Evolutionary conservation across 352 stramenopile species (phyloP).

Genomic region (Phytophthora ramorum): DNA sequence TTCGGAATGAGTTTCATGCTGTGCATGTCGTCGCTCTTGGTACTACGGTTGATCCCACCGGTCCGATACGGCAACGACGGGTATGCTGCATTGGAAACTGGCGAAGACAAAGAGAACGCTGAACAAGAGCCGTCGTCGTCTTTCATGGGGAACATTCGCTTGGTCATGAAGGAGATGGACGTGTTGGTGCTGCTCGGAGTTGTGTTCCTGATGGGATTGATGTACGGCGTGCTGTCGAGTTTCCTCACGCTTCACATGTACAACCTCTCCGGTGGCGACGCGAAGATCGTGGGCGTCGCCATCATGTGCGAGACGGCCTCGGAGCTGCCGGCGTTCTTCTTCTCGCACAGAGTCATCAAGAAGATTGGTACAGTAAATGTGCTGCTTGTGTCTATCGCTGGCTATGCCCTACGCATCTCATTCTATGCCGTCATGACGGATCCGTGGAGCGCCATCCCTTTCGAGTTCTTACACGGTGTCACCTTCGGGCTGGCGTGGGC

Average conservation of each 20-base stretch:
- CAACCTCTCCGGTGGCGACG: slow-evolving; percentile 4
- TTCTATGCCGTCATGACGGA: slow-evolving; percentile 14
- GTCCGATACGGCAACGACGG: slow-evolving; percentile 9
- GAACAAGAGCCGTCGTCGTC: slow-evolving; percentile 22
- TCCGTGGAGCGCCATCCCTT: slow-evolving; percentile 72
- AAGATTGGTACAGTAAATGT: not conserved
- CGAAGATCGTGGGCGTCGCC: not conserved
- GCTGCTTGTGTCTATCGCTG: not conserved
- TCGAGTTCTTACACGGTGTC: slow-evolving; percentile 75
- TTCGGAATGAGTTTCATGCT: slow-evolving; percentile 60
- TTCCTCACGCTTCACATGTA: slow-evolving; percentile 2
- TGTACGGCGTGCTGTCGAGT: not conserved
- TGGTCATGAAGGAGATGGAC: slow-evolving; percentile 44
- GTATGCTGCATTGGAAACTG: slow-evolving; percentile 8
- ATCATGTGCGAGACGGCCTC: not conserved
- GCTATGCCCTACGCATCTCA: not conserved
- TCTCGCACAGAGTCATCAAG: slow-evolving; percentile 4
- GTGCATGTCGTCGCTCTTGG: slow-evolving; percentile 50
- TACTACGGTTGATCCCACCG: slow-evolving; percentile 58
- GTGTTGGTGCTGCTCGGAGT: slow-evolving; percentile 55
- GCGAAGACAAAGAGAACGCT: slow-evolving; percentile 23
- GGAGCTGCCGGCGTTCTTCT: slow-evolving; percentile 1
- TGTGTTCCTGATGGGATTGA: slow-evolving; percentile 3
- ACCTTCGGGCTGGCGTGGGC: slow-evolving; percentile 75
- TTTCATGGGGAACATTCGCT: slow-evolving; percentile 36